phyloP scores from a whole-genome alignment of 495 filamentous ascomycete genomes.

The Aspergillus bridgeri region DNA sequence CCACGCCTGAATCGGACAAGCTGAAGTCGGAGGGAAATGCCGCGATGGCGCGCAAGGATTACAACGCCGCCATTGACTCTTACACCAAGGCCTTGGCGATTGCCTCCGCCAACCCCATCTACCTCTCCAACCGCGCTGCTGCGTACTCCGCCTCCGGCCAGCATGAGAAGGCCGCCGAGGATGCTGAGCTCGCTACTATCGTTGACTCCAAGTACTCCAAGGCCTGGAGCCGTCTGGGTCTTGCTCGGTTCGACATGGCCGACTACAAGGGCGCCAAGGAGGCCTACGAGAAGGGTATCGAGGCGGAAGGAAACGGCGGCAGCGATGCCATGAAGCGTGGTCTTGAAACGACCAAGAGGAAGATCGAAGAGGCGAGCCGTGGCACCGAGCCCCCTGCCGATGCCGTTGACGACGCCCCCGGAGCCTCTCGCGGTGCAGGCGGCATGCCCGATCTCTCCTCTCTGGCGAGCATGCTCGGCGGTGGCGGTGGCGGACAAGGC shows the following conservation, averaged over 20 bases:
- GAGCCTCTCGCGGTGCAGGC: conserved; percentile 50
- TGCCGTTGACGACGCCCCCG: conserved; percentile 44
- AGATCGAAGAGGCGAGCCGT: conserved; percentile 66
- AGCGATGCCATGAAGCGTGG: conserved; percentile 83
- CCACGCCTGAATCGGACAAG: conserved; percentile 68
- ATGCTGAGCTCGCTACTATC: conserved; percentile 83
- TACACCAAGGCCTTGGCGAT: conserved; percentile 83
- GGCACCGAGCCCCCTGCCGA: conserved; percentile 49
- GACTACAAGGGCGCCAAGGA: conserved; percentile 91
- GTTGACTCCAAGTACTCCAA: conserved; percentile 93
- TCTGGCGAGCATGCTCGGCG: conserved; percentile 70
- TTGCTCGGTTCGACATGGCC: conserved; percentile 84
- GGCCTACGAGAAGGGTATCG: conserved; percentile 89
- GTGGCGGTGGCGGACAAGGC: conserved; percentile 52
- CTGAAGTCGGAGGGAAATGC: conserved; percentile 91
- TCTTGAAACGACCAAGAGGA: conserved; percentile 81
- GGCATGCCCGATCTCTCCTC: conserved; percentile 77
- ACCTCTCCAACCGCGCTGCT: conserved; percentile 94
- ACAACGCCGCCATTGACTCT: conserved; percentile 69
- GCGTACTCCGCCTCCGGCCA: conserved; percentile 78
- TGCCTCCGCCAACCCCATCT: conserved; percentile 85
- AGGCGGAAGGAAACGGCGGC: conserved; percentile 88
- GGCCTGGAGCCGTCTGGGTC: conserved; percentile 88
- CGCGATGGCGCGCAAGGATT: conserved; percentile 91
- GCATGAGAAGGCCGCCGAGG: conserved; percentile 73